Evolutionary conservation across 1,284 basidiomycete genomes (phyloP).

Genomic region (Ganoderma leucocontextum): DNA sequence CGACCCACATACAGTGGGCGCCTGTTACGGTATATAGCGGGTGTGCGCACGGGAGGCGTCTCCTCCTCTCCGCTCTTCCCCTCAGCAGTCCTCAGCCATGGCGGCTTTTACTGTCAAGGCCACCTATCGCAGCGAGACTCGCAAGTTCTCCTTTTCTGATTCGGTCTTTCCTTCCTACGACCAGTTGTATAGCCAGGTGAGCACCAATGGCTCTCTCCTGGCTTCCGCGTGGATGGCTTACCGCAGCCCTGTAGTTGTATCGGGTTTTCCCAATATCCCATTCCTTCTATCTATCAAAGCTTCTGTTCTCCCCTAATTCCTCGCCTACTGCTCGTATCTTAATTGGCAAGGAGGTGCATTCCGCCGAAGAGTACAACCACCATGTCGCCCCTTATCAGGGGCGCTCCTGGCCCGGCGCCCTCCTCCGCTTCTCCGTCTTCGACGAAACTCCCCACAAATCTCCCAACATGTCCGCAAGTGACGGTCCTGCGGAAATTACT

Average conservation of each 20-base stretch:
- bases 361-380: constrained; percentile 62
- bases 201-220: constrained; percentile 22
- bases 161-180: constrained; percentile 53
- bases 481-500: constrained; percentile 15
- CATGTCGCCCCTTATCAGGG: constrained; percentile 58
- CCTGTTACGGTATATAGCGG: constrained; percentile 28
- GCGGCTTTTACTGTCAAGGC: constrained; percentile 58
- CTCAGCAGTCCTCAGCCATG: constrained; percentile 48
- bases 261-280: constrained; percentile 71
- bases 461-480: constrained; percentile 34
- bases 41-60: constrained; percentile 22
- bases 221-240: constrained; percentile 23
- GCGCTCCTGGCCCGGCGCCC: constrained; percentile 59
- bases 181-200: constrained; percentile 54
- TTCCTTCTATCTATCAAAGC: constrained; percentile 66
- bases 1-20: constrained; percentile 30
- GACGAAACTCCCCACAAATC: constrained; percentile 57
- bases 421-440: constrained; percentile 68
- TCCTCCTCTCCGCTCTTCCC: constrained; percentile 30
- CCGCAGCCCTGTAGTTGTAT: constrained; percentile 56
- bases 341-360: constrained; percentile 66
- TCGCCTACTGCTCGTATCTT: constrained; percentile 55
- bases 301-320: constrained; percentile 69
- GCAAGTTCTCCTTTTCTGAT: constrained; percentile 54
- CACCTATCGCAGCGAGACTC: constrained; percentile 59